Evolutionary conservation across 1,284 basidiomycete species (phyloP).

Genomic region (Heliocybe sulcata): DNA sequence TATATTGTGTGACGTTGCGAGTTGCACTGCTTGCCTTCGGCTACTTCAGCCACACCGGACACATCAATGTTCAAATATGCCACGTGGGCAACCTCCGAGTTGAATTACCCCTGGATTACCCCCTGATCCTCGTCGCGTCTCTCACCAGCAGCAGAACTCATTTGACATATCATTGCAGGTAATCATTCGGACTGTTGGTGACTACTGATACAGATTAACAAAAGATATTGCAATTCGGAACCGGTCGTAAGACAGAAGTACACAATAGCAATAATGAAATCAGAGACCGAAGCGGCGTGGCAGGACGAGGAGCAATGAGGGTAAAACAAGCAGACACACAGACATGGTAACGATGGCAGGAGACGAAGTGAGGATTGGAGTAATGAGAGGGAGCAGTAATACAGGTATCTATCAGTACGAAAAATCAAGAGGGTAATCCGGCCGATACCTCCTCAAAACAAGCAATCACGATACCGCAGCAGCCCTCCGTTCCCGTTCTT

Average conservation of each 20-base stretch:
- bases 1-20: not conserved
- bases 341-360: too few relatives aligned
- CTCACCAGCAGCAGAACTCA: too few relatives aligned
- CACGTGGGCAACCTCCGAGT: too few relatives aligned
- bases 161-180: too few relatives aligned
- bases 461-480: slow-evolving; percentile 13
- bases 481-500: slow-evolving; percentile 45
- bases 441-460: slow-evolving; percentile 19
- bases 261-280: not conserved
- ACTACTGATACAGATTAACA: not conserved
- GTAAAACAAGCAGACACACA: not conserved
- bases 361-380: not conserved
- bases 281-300: not conserved
- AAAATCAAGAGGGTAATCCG: slow-evolving; percentile 1
- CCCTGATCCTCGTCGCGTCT: too few relatives aligned
- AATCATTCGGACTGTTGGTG: not conserved
- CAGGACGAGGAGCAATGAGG: not conserved
- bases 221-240: not conserved
- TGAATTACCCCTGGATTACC: too few relatives aligned
- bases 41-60: not conserved
- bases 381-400: not conserved
- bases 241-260: not conserved
- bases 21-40: not conserved
- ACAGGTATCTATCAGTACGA: not conserved
- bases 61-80: too few relatives aligned